A percentile compares a stretch with the other conserved stretches of the same genome.
These are phyloP conservation scores for Botrytis hyacinthi DNA, from an alignment of 2,329 filamentous ascomycete species.

Conservation along the genomic window DNA sequence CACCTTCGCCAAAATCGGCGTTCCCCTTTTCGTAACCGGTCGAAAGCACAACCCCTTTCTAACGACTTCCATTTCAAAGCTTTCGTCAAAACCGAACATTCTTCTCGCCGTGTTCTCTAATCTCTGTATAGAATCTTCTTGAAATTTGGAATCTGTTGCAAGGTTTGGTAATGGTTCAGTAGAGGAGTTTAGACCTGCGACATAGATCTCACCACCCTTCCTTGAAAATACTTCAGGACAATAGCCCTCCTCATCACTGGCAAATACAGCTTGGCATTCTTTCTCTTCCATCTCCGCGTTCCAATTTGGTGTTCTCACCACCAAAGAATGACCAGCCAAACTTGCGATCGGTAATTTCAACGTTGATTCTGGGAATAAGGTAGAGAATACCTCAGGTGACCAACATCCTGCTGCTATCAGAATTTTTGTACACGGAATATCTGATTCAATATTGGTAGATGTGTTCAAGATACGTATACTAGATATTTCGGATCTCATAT, in stretches of 20 bases:
- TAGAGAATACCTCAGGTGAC: conserved; percentile 63
- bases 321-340: conserved; percentile 70
- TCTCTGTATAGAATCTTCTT: conserved; percentile 47
- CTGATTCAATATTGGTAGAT: conserved; percentile 45
- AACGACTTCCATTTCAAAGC: conserved; percentile 58
- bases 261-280: conserved; percentile 68
- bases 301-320: conserved; percentile 59
- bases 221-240: conserved; percentile 71
- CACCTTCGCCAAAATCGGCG: conserved; percentile 61
- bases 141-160: conserved; percentile 51
- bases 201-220: conserved; percentile 65
- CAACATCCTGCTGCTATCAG: conserved; percentile 70
- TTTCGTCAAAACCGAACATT: conserved; percentile 47
- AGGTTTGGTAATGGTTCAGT: conserved; percentile 57
- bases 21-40: conserved; percentile 62
- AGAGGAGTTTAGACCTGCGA: conserved; percentile 68
- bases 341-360: conserved; percentile 56
- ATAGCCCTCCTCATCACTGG: conserved; percentile 48
- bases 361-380: conserved; percentile 59
- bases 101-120: conserved; percentile 49
- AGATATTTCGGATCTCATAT: conserved; percentile 50
- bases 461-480: conserved; percentile 51
- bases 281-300: conserved; percentile 44
- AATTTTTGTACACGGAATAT: conserved; percentile 62
- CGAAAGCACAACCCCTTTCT: conserved; percentile 70